Evolutionary conservation across 345 rosid genomes (phyloP).

Genomic region (Euclidium syriacum): DNA sequence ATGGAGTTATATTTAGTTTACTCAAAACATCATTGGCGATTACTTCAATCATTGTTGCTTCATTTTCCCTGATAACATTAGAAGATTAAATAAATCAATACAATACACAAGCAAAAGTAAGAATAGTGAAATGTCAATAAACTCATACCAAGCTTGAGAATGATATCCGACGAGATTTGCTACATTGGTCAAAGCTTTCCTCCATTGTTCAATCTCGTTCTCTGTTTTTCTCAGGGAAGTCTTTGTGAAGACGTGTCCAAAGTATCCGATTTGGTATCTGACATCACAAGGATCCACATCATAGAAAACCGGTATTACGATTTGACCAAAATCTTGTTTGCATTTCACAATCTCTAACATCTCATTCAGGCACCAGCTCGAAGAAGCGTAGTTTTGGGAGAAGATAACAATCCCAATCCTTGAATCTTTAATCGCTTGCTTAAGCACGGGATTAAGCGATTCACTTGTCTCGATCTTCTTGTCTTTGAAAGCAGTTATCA

Average conservation of each 20-base stretch:
- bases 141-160: neutral
- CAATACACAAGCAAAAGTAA: neutral
- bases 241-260: neutral
- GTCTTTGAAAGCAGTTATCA: conserved; percentile 7
- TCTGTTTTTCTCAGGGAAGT: neutral
- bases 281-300: conserved; percentile 11
- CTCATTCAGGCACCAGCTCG: conserved; percentile 3
- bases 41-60: neutral
- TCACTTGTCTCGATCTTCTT: neutral
- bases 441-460: neutral
- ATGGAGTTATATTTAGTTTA: neutral
- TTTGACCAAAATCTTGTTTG: neutral
- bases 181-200: neutral
- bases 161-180: conserved; percentile 5
- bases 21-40: conserved; percentile 5
- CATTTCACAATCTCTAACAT: neutral
- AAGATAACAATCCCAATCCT: neutral
- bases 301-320: conserved; percentile 9
- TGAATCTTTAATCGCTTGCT: neutral
- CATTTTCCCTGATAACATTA: neutral
- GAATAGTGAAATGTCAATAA: neutral
- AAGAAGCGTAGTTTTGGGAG: conserved; percentile 3
- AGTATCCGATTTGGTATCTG: neutral
- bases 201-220: neutral
- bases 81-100: too few species aligned